Percentiles rank a stretch among this genome's conserved stretches.
Conservation (phyloP, 352 stramenopile species). For the Phytophthora pisi region DNA sequence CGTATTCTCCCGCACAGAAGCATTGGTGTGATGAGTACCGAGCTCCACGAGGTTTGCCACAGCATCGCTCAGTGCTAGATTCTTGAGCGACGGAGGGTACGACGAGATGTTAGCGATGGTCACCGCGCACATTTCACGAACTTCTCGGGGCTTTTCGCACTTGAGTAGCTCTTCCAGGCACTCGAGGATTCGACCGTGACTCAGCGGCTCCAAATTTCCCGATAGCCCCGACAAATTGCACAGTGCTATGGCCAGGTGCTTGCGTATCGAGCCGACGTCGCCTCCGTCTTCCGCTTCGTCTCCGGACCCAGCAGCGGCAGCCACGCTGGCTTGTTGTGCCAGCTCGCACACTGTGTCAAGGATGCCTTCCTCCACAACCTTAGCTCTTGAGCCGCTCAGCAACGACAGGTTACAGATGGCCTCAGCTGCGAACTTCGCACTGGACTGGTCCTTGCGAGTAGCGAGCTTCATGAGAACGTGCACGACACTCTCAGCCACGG, state of each 20-base stretch:
- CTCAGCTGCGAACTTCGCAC: conserved; percentile 63
- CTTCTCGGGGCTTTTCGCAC: conserved; percentile 60
- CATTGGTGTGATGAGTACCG: conserved; percentile 46
- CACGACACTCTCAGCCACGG: conserved; percentile 77
- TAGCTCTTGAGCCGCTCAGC: conserved; percentile 64
- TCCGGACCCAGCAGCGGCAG: conserved; percentile 3
- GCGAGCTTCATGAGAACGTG: conserved; percentile 82
- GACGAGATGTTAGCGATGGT: conserved; percentile 82
- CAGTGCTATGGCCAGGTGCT: conserved; percentile 69
- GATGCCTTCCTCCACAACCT: conserved; percentile 82
- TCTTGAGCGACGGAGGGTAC: conserved; percentile 63
- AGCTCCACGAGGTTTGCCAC: conserved; percentile 74
- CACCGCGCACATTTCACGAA: conserved; percentile 73
- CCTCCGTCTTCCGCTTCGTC: conserved; percentile 30
- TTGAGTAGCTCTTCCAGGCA: conserved; percentile 81
- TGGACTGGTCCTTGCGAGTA: conserved; percentile 63
- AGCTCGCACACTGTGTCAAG: conserved; percentile 79
- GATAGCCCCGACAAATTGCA: conserved; percentile 81
- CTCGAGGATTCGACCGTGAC: conserved; percentile 69
- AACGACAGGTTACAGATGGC: conserved; percentile 84
- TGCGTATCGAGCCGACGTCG: conserved; percentile 44
- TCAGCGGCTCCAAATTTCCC: conserved; percentile 72
- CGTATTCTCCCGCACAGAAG: conserved; percentile 73
- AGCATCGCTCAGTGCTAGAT: conserved; percentile 65
- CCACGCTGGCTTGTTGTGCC: conserved; percentile 38